Conservation (phyloP, 805 yeast species). For the Metschnikowia santaceciliae region DNA sequence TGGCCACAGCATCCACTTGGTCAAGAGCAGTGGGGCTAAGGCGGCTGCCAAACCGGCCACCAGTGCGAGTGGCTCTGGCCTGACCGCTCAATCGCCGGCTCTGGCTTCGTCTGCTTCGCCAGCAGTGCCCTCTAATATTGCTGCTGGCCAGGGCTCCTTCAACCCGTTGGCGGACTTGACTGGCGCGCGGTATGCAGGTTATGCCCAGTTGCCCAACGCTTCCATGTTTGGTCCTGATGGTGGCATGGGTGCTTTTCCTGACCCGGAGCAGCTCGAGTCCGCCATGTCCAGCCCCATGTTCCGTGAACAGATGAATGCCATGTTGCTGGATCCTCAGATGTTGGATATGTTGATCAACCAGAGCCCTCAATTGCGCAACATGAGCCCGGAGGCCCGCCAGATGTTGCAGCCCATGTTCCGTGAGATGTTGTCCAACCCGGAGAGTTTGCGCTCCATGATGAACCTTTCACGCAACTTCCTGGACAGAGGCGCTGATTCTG, state of each 20-base stretch:
- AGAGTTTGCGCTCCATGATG: slow-evolving; percentile 78
- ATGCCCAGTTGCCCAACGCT: slow-evolving; percentile 80
- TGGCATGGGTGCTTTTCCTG: slow-evolving; percentile 73
- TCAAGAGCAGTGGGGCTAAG: slow-evolving; percentile 52
- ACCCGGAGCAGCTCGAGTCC: slow-evolving; percentile 66
- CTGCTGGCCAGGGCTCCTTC: slow-evolving; percentile 85
- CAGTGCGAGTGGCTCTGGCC: slow-evolving; percentile 9
- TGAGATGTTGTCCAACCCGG: slow-evolving; percentile 69
- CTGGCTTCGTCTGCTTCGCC: slow-evolving; percentile 1
- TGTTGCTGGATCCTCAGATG: slow-evolving; percentile 87
- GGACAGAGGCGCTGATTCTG: slow-evolving; percentile 27
- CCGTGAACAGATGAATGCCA: slow-evolving; percentile 76
- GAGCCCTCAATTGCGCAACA: slow-evolving; percentile 75
- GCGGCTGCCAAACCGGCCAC: slow-evolving; percentile 22
- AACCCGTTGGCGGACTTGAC: slow-evolving; percentile 91
- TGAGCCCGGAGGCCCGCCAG: slow-evolving; percentile 88
- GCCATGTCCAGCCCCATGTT: slow-evolving; percentile 81
- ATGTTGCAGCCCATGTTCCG: slow-evolving; percentile 83
- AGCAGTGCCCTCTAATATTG: slow-evolving; percentile 66
- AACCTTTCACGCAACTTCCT: slow-evolving; percentile 56
- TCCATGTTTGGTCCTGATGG: slow-evolving; percentile 94
- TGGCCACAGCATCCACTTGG: slow-evolving; percentile 87
- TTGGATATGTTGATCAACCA: slow-evolving; percentile 74
- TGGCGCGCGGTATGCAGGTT: slow-evolving; percentile 95
- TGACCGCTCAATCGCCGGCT: neutral